Evolutionary conservation across 495 filamentous ascomycete species (phyloP), one percentile per base, ranked within the genome.

Genomic region (Annulohypoxylon nitens): DNA sequence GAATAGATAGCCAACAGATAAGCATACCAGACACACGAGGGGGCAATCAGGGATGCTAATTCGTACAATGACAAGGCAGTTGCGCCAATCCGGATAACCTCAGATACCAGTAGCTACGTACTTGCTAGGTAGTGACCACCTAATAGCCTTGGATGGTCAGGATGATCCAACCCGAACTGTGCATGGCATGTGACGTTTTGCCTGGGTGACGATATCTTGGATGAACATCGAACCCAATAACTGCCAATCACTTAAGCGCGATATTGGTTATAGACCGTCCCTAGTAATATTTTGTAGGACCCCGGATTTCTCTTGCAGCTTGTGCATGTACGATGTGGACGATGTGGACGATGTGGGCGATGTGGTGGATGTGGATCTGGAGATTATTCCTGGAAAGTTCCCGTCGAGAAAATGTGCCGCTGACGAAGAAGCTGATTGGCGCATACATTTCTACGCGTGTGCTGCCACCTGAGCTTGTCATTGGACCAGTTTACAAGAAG

Each of bases 1-100:
- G 45, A 39, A 60, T 63, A 74, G 30, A 64, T 60, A 70, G 59
- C 72, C 72, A 75, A 75, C 72, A 64, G 72, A 75, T 75, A 70
- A 70, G 67, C 63, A 34, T 67, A 60, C 51, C 43, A 70, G 43
- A 37, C 57, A 74, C 71, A 74, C 71, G 71, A 64, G 71, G 71
- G 67, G 37, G 41, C 26, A 47, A 67, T 12, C 26, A 18, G 51
- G 67, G 63, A 61, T 70, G 63, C 50, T 75, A 70, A 70, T 75
- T 75, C 67, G 72, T 34, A 70, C 43, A 63, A 3, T 53, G 71
- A 37, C 26, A 60, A 18, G 4, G 18, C 30, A 14, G 39, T 39
- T 47, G 55, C 34, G 69, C 39, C 59, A 67, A 67, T 67, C 64
- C 59, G 18, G 59, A 64, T 64, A 73, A 64, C 59, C 59, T 68